Percentiles rank a stretch among this genome's conserved stretches.
phyloP scores from a whole-genome alignment of 192 early-diverging fungal species.

The Coemansia sp. region DNA sequence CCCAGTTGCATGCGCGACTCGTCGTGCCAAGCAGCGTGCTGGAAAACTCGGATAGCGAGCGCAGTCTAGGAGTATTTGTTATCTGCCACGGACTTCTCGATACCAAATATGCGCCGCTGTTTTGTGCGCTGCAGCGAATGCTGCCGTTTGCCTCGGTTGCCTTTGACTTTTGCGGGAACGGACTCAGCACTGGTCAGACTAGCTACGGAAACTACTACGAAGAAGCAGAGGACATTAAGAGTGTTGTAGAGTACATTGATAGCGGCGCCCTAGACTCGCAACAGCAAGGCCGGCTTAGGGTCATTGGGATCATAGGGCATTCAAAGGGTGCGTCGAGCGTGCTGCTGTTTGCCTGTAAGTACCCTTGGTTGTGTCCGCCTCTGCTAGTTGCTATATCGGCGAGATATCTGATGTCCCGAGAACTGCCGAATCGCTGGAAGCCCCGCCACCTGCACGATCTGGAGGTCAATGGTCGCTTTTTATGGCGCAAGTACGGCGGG shows the following conservation, averaged over 20 bases:
- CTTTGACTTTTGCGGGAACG: slow-evolving; percentile 65
- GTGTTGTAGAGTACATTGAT: slow-evolving; percentile 39
- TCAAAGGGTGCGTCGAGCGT: slow-evolving; percentile 60
- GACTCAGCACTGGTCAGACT: slow-evolving; percentile 58
- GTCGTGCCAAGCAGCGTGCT: slow-evolving; percentile 5
- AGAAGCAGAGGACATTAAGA: slow-evolving; percentile 55
- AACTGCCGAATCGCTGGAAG: slow-evolving; percentile 52
- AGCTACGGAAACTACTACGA: slow-evolving; percentile 60
- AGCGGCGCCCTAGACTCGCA: not conserved
- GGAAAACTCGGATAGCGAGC: not conserved
- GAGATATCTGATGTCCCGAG: slow-evolving; percentile 56
- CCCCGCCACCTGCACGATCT: slow-evolving; percentile 43
- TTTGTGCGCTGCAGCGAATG: slow-evolving; percentile 21
- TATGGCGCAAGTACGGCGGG: slow-evolving; percentile 54
- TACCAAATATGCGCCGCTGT: slow-evolving; percentile 40
- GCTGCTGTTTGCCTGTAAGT: slow-evolving; percentile 56
- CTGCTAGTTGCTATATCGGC: slow-evolving; percentile 55
- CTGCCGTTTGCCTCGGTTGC: slow-evolving; percentile 36
- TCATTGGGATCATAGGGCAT: slow-evolving; percentile 55
- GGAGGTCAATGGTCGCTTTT: slow-evolving; percentile 43
- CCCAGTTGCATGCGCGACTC: slow-evolving; percentile 17
- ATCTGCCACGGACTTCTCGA: slow-evolving; percentile 61
- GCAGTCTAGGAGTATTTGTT: slow-evolving; percentile 33
- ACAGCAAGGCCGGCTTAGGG: not conserved
- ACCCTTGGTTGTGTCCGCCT: slow-evolving; percentile 38